phyloP scores from a whole-genome alignment of 768 basidiomycete genomes.

The Gymnopilus dilepis region DNA sequence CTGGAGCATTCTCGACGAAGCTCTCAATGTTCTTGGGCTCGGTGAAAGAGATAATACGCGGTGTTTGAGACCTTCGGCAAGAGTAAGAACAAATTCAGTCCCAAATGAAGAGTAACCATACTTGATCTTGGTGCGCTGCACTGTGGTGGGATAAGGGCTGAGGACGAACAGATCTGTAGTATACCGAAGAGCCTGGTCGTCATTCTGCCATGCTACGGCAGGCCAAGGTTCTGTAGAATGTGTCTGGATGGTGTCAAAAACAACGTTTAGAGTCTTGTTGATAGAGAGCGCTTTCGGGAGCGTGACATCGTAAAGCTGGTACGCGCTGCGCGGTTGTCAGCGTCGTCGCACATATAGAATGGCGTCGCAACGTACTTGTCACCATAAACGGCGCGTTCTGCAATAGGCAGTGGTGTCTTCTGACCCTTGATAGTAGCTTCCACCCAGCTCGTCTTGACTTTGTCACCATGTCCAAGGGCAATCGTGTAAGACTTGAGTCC shows the following conservation, averaged over 20 bases:
- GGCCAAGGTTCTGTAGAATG: conserved; percentile 84
- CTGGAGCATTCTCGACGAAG: conserved; percentile 61
- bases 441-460: conserved; percentile 72
- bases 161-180: conserved; percentile 77
- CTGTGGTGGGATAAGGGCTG: conserved; percentile 80
- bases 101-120: conserved; percentile 40
- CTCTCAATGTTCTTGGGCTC: conserved; percentile 63
- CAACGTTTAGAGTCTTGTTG: conserved; percentile 73
- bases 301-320: conserved; percentile 62
- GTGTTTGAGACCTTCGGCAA: conserved; percentile 65
- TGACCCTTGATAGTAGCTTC: conserved; percentile 84
- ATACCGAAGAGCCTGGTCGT: conserved; percentile 83
- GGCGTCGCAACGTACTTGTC: conserved; percentile 50
- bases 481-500: conserved; percentile 69
- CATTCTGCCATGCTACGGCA: conserved; percentile 69
- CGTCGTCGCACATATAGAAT: not conserved
- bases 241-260: conserved; percentile 79
- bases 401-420: conserved; percentile 52
- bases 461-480: conserved; percentile 67
- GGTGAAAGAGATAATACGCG: conserved; percentile 74
- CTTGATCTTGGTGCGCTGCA: conserved; percentile 90
- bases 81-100: not conserved
- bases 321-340: conserved; percentile 37
- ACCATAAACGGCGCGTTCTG: conserved; percentile 52
- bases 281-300: conserved; percentile 64